Percentiles rank a stretch among this genome's conserved stretches.
Evolutionary conservation across 2,329 filamentous ascomycete species (phyloP).

Genomic region (Talaromyces sp.): DNA sequence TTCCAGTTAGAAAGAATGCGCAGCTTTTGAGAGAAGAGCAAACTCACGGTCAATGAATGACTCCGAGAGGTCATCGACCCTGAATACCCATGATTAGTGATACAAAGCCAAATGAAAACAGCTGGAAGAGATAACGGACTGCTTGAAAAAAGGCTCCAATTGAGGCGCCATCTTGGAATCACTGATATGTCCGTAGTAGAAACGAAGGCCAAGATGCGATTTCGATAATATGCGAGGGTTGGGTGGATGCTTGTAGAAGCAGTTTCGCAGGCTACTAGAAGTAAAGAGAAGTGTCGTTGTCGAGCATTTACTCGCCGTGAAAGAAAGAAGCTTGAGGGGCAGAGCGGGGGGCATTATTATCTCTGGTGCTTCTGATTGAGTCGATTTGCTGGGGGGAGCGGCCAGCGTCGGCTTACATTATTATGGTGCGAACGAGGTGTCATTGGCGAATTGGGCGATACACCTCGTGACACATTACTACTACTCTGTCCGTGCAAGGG

Average conservation of each 20-base stretch:
- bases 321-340: slow-evolving; percentile 20
- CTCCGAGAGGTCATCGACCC: slow-evolving; percentile 71
- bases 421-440: neutral
- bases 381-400: slow-evolving; percentile 4
- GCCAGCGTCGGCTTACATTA: slow-evolving; percentile 13
- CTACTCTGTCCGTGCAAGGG: neutral
- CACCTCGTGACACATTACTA: slow-evolving; percentile 5
- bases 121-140: slow-evolving; percentile 45
- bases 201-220: slow-evolving; percentile 26
- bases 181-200: slow-evolving; percentile 46
- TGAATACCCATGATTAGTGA: slow-evolving; percentile 21
- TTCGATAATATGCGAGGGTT: neutral
- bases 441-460: slow-evolving; percentile 4
- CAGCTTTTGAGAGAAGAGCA: neutral
- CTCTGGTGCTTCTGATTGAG: neutral
- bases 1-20: slow-evolving; percentile 14
- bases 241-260: neutral
- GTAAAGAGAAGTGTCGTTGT: slow-evolving; percentile 4
- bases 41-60: slow-evolving; percentile 75
- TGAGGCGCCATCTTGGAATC: slow-evolving; percentile 76
- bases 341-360: slow-evolving; percentile 22
- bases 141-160: slow-evolving; percentile 87
- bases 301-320: neutral
- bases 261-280: neutral
- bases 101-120: neutral